Percentiles rank a stretch among this genome's conserved stretches.
Evolutionary conservation across 164 flowering plant genomes (phyloP).

Genomic region (Paratinospora sagittata): DNA sequence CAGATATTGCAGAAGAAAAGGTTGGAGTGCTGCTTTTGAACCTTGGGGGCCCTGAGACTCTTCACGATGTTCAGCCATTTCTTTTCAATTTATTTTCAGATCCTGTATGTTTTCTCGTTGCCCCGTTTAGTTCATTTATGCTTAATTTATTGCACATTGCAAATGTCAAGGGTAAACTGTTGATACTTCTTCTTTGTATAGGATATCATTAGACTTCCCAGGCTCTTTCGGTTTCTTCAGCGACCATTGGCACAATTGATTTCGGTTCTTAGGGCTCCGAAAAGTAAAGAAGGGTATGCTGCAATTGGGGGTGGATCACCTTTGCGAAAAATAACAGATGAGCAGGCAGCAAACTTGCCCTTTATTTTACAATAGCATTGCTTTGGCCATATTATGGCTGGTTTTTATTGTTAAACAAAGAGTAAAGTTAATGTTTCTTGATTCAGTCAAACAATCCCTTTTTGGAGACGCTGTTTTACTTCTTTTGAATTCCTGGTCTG

Average conservation of each 20-base stretch:
- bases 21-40: slow-evolving; percentile 88
- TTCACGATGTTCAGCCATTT: slow-evolving; percentile 87
- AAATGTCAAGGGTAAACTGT: slow-evolving; percentile 7
- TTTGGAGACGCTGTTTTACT: neutral
- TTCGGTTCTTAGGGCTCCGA: slow-evolving; percentile 85
- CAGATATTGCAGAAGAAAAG: slow-evolving; percentile 55
- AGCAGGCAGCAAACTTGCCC: slow-evolving; percentile 50
- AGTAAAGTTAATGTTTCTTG: neutral
- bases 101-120: slow-evolving; percentile 55
- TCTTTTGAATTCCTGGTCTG: neutral
- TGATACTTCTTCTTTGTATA: slow-evolving; percentile 19
- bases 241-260: slow-evolving; percentile 78
- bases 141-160: neutral
- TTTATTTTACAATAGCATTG: neutral
- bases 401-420: neutral
- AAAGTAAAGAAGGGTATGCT: slow-evolving; percentile 98
- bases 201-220: slow-evolving; percentile 95
- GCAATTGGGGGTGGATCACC: slow-evolving; percentile 99
- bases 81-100: slow-evolving; percentile 92
- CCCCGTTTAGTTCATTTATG: neutral
- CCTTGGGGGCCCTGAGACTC: slow-evolving; percentile 66
- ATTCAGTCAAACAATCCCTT: neutral
- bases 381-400: neutral
- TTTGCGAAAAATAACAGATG: slow-evolving; percentile 82
- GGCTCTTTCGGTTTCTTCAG: slow-evolving; percentile 76